Evolutionary conservation across 2,329 filamentous ascomycete species (phyloP).

Genomic region (Simplicillium sp.): DNA sequence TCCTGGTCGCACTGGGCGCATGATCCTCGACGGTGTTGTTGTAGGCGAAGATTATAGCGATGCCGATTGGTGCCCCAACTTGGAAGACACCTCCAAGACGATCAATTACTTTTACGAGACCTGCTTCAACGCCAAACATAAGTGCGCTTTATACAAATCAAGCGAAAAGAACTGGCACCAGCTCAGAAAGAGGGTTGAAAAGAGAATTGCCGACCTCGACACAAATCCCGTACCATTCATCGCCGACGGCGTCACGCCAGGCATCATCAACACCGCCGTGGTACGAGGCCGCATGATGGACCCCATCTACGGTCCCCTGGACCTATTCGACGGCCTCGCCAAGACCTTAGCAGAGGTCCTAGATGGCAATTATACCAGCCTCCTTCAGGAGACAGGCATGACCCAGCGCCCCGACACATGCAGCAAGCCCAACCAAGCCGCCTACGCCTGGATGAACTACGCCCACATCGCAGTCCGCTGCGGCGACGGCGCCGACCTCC

Average conservation of each 20-base stretch:
- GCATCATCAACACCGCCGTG: conserved; percentile 16
- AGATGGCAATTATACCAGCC: not conserved
- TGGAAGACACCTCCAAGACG: conserved; percentile 20
- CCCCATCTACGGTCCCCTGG: conserved; percentile 16
- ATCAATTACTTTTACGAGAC: conserved; percentile 18
- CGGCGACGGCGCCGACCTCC: conserved; percentile 12
- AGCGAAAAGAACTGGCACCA: conserved; percentile 4
- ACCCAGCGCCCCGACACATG: not conserved
- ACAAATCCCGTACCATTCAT: conserved; percentile 11
- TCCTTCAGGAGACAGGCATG: not conserved
- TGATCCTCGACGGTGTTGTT: conserved; percentile 25
- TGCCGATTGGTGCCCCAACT: conserved; percentile 12
- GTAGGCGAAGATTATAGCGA: conserved; percentile 19
- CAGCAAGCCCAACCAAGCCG: not conserved
- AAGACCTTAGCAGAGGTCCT: conserved; percentile 4
- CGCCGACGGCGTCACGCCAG: conserved; percentile 3
- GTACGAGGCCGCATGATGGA: conserved; percentile 13
- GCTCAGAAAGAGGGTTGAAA: conserved; percentile 13
- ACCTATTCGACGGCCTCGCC: conserved; percentile 8
- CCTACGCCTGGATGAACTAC: conserved; percentile 1
- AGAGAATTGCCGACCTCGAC: conserved; percentile 13
- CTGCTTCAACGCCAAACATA: conserved; percentile 16
- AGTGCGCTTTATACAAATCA: conserved; percentile 3
- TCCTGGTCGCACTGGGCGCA: conserved; percentile 19
- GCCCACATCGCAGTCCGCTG: conserved; percentile 5